Evolutionary conservation across 768 basidiomycete genomes (phyloP).

Genomic region (Pulveroboletus sp.): DNA sequence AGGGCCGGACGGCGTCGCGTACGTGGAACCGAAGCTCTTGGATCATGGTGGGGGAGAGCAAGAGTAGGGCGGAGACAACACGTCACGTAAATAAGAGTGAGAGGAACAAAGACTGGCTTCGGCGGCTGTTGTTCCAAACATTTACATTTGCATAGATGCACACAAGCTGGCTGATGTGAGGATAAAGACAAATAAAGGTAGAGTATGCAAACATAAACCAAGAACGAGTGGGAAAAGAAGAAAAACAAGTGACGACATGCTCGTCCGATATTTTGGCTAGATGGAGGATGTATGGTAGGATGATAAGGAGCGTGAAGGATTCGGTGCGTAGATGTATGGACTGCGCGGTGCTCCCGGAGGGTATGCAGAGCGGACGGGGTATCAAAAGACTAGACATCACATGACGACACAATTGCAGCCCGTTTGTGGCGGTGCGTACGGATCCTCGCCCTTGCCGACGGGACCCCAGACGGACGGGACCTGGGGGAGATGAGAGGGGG

Average conservation of each 20-base stretch:
- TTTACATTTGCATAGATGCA: constrained; percentile 30
- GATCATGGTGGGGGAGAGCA: constrained; percentile 20
- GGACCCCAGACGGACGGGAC: constrained; percentile 95
- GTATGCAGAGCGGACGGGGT: constrained; percentile 34
- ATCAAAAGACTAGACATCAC: constrained; percentile 42
- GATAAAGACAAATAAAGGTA: constrained; percentile 36
- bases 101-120: constrained; percentile 8
- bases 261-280: constrained; percentile 27
- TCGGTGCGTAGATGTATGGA: constrained; percentile 18
- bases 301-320: constrained; percentile 27
- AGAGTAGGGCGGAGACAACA: background rate
- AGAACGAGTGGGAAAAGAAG: constrained; percentile 11
- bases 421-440: constrained; percentile 79
- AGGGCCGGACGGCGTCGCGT: constrained; percentile 28
- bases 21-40: constrained; percentile 27
- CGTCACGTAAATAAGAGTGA: background rate
- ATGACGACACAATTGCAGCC: constrained; percentile 72
- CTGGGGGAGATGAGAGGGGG: constrained; percentile 33
- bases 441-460: constrained; percentile 84
- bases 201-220: constrained; percentile 27
- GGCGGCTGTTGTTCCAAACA: constrained; percentile 18
- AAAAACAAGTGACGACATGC: background rate
- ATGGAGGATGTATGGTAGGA: constrained; percentile 23
- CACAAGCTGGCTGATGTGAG: constrained; percentile 19
- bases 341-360: too few relatives aligned